Evolutionary conservation across 495 filamentous ascomycete species (phyloP), one percentile per base, ranked within the genome.

Genomic region (Hypoxylon fragiforme): DNA sequence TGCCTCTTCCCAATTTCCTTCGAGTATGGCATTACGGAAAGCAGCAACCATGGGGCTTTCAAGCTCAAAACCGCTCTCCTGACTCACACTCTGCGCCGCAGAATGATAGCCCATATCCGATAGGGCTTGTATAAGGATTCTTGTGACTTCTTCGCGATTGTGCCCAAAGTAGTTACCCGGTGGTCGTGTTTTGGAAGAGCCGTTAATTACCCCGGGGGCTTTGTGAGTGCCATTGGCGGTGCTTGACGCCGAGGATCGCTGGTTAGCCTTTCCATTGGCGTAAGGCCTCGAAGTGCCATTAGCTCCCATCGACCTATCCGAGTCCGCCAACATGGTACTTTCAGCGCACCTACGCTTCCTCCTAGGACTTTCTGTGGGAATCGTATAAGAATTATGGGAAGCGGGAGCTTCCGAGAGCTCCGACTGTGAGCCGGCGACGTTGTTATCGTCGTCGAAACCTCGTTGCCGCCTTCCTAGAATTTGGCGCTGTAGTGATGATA

Each of bases 41-140:
- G 87, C 82, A 19, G 91, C 87, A 34, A 97, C 94, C 3, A 85
- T 83, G 11, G 86, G 81, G 43, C 82, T 92, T 70, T 99, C 94
- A 50, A 99, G 77, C 64, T 91, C 83, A 70, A 82, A 95, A 4
- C 92, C 92, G 62, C 92, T 97, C 71, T 92, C 90, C 45, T 84
- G 75, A 63, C 79, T 84, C 49, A 99, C 75, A 51, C 74, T 79
- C 14, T 81, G 76, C 24, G 95, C 94, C 18, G 92, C 86, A 4
- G 71, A 75, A 47, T 83, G 74, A 68, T 97, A 97, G 1, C 92
- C 94, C 69, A 97, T 71, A 68, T 97, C 94, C 16, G 81, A 77
- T 40, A 99, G 72, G 26, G 90, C 88, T 70, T 99, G 94, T 60
- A 97, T 95, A 55, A 97, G 70, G 44, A 99, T 88, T 43, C 94